phyloP scores from a whole-genome alignment of 148 eudicot species.

The Pouteria glomerata region DNA sequence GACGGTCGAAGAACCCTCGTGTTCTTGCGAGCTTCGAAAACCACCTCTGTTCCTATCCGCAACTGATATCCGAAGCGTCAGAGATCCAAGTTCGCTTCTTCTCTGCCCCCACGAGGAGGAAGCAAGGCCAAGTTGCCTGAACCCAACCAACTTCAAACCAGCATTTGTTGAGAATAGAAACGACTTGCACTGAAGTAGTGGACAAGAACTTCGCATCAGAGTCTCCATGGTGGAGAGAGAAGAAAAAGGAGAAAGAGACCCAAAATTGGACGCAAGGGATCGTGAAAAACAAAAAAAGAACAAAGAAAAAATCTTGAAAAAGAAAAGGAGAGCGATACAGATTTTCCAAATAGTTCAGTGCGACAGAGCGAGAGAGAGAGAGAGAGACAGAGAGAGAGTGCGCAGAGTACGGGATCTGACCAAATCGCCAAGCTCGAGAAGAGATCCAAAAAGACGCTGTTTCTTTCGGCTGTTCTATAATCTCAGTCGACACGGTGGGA shows the following conservation, averaged over 20 bases:
- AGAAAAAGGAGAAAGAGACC: background rate
- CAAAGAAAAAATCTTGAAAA: background rate
- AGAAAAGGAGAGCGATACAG: background rate
- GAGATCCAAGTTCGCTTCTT: conserved; percentile 11
- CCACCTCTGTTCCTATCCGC: conserved; percentile 14
- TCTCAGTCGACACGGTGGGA: background rate
- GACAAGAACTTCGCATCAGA: conserved; percentile 12
- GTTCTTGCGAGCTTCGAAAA: conserved; percentile 26
- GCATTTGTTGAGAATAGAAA: background rate
- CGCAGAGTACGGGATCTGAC: background rate
- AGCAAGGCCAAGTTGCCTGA: conserved; percentile 34
- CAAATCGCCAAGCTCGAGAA: conserved; percentile 4
- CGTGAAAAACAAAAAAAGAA: conserved; percentile 15
- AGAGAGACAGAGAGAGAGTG: background rate
- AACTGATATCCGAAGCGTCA: conserved; percentile 23
- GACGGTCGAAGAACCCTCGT: conserved; percentile 21
- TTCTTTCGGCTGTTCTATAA: background rate
- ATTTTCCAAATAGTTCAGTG: background rate
- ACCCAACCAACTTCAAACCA: conserved; percentile 1
- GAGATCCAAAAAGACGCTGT: background rate
- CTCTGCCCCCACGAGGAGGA: conserved; percentile 7
- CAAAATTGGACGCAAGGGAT: conserved; percentile 27
- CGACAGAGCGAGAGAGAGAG: background rate
- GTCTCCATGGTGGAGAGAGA: conserved; percentile 22
- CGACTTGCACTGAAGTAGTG: conserved; percentile 5